Base-by-base conservation (phyloP, 1,139 yeast genomes). In the Suhomyces bolitotheri region DNA sequence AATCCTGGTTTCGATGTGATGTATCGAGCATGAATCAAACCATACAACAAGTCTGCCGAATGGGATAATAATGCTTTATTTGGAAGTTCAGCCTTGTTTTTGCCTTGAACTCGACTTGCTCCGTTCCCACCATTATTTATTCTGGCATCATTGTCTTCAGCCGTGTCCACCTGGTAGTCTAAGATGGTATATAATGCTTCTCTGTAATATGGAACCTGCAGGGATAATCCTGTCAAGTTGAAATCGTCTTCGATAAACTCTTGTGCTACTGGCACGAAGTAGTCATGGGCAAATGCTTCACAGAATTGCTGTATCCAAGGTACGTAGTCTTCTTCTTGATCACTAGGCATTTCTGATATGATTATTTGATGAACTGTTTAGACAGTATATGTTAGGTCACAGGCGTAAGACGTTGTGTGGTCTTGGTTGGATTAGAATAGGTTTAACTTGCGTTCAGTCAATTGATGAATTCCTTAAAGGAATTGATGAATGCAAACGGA, bases 221-320 rank as follows among this genome's bases (percentile, higher is more conserved):
- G 77, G 19, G 86, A 76, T 39, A 92, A 72, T 2, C 97, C 97
- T 1, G 97, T 90, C 50, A 92, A 71, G 56, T 92, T 92, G 70
- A 92, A 92, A 52, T 92, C 97, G 60, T 92, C 99, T 53, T 90
- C 97, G 46, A 92, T 88, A 58, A 89, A 92, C 35, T 89, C 97
- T 39, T 87, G 92, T 1, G 90, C 76, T 13, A 92, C 96, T 44
- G 92, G 95, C 24, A 92, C 95, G 60, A 89, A 89, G 60, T 82
- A 90, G 54, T 92, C 97, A 56, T 89, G 95, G 16, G 96, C 96
- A 53, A 85, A 87, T 46, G 82, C 72, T 29, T 87, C 78, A 57
- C 97, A 89, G 61, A 83, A 90, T 51, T 85, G 87, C 44, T 86
- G 78, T 48, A 92, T 85, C 98, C 98, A 92, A 28, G 94, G 82